Conservation (phyloP, 208 protist genomes). For the Leishmania guyanensis region DNA sequence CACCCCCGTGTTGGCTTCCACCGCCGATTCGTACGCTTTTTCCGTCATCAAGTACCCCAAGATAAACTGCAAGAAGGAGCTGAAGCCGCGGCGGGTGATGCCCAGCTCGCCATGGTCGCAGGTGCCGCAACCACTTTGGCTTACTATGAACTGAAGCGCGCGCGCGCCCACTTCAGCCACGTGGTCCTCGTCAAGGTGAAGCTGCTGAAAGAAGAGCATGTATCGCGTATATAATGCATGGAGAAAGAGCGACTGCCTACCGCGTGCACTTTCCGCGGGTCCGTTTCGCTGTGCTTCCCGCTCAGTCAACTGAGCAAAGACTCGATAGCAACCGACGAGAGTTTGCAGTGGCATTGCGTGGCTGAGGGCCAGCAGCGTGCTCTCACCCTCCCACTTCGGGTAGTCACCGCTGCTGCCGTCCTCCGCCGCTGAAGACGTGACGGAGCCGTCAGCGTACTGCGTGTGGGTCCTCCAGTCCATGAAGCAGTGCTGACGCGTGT, state of each 20-base stretch:
- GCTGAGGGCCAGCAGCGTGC: slow-evolving; percentile 20
- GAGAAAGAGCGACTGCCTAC: slow-evolving; percentile 11
- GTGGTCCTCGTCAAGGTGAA: slow-evolving; percentile 17
- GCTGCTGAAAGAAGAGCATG: slow-evolving; percentile 14
- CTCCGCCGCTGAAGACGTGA: not conserved
- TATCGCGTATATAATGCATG: slow-evolving; percentile 33
- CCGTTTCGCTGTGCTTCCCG: not conserved
- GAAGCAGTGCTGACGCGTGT: slow-evolving; percentile 31
- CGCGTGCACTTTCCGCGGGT: not conserved
- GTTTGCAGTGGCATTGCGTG: slow-evolving; percentile 27
- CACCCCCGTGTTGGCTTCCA: not conserved
- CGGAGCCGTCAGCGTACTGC: slow-evolving; percentile 10
- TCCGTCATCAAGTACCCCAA: slow-evolving; percentile 31
- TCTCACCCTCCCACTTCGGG: slow-evolving; percentile 17
- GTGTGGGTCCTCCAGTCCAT: slow-evolving; percentile 16
- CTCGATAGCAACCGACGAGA: slow-evolving; percentile 22
- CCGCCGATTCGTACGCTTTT: slow-evolving; percentile 24
- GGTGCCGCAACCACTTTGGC: slow-evolving; percentile 9
- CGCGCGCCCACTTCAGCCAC: slow-evolving; percentile 17
- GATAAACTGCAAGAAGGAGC: slow-evolving; percentile 39
- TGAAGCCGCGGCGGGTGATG: slow-evolving; percentile 35
- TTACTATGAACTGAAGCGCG: slow-evolving; percentile 25
- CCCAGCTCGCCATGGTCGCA: slow-evolving; percentile 2
- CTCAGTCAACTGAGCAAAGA: slow-evolving; percentile 26
- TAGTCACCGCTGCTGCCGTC: slow-evolving; percentile 4